A percentile compares a stretch with the other conserved stretches of the same genome.
Conservation (phyloP, 2,329 filamentous ascomycete species). For the Aureobasidium namibiae region DNA sequence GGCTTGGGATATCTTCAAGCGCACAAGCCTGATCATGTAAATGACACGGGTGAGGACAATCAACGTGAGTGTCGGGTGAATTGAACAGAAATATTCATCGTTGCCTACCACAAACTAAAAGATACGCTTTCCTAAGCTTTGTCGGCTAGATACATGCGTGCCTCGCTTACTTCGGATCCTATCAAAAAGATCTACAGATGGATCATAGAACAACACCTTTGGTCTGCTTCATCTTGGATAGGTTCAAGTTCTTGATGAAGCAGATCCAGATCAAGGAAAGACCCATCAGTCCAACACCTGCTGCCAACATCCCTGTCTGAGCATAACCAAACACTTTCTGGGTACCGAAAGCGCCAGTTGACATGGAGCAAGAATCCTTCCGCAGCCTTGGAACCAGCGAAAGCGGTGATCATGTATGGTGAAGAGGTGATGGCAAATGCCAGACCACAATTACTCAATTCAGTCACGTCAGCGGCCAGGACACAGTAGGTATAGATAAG, state of each 20-base stretch:
- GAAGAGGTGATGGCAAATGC: slow-evolving; percentile 55
- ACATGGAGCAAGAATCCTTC: slow-evolving; percentile 18
- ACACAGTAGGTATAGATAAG: slow-evolving; percentile 48
- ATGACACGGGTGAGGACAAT: no score
- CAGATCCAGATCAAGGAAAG: slow-evolving; percentile 31
- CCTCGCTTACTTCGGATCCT: no score
- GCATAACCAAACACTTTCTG: slow-evolving; percentile 27
- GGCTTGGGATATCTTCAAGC: no score
- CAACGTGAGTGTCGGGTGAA: no score
- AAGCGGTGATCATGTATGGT: slow-evolving; percentile 59
- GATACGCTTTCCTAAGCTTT: no score
- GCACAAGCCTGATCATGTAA: no score
- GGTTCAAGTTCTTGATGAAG: slow-evolving; percentile 43
- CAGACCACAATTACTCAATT: slow-evolving; percentile 55
- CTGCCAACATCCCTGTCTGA: slow-evolving; percentile 29
- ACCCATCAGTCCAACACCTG: slow-evolving; percentile 23
- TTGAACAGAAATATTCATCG: no score
- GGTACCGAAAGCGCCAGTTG: slow-evolving; percentile 46
- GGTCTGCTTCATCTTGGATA: slow-evolving; percentile 41
- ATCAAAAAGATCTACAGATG: no score
- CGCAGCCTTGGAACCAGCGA: slow-evolving; percentile 29
- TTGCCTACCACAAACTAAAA: no score
- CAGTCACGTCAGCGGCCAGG: slow-evolving; percentile 60
- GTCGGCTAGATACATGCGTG: no score
- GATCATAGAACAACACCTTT: slow-evolving; percentile 41